Base-by-base conservation (phyloP, 345 rosid genomes). In the Eucalyptus cloeziana region DNA sequence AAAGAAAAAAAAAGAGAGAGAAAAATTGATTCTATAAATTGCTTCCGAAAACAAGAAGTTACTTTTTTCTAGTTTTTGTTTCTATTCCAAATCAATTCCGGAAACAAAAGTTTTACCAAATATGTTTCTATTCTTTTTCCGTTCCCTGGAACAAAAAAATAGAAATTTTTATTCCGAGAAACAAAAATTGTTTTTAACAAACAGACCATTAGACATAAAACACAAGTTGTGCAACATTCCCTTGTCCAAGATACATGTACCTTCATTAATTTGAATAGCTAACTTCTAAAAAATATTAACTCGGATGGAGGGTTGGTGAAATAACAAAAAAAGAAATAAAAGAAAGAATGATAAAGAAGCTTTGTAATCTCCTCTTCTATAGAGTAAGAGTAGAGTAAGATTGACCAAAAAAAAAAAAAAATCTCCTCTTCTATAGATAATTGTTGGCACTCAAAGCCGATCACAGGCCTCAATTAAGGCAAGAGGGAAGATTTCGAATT, bases 341-440 rank as follows among this genome's bases (percentile, higher is more conserved):
- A 51, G 15, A 60, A 27, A 60, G 0, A 27, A 62, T 27, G 69
- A 27, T 62, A 62, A 62, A 62, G 4, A 62, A 62, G 69, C 16
- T 60, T 6, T 60, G 14, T 27, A 60, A 60, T 60, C 69, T 60
- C 7, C 2, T 27, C 31, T 27, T 60, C 14, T 27, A 60, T 27
- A 11, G 16, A 60, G 2, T 3, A 52, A 3, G 10, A 52, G 10
- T 52, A 52, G 1, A 52, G 4, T 7, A 19, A 1, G 2, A 52
- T 0, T 52, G 1, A 50, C 2, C 0, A 19, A 52, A 2, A 27
- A 30, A 60, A 62, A 19, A 16, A 60, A 27, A 27, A 60, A 60
- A 58, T 60, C 64, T 58, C 3, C 2, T 12, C 7, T 60, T 60
- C 69, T 27, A 27, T 27, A 27, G 4, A 62, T 13, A 62, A 62